phyloP scores from a whole-genome alignment of 2,329 filamentous ascomycete genomes.

The Cyphellophora attinorum region DNA sequence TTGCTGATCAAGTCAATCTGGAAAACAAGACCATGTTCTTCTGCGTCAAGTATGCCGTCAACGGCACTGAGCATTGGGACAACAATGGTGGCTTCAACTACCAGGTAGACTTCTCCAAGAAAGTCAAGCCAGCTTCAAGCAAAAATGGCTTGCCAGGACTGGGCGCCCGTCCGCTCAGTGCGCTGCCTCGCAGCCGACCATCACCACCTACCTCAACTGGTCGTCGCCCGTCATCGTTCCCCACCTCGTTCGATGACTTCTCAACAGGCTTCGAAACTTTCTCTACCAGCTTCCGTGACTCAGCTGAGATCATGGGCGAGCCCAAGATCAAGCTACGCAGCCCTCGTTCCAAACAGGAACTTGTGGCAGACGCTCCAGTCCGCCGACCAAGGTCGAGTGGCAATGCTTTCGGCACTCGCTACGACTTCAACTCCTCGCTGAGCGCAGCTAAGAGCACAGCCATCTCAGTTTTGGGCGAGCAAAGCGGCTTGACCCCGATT shows the following conservation, averaged over 20 bases:
- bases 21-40: constrained; percentile 89
- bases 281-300: constrained; percentile 43
- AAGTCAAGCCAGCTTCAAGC: constrained; percentile 47
- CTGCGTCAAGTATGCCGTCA: constrained; percentile 79
- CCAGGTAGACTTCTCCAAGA: constrained; percentile 86
- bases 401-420: constrained; percentile 80
- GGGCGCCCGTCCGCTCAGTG: constrained; percentile 40
- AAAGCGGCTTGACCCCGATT: constrained; percentile 17
- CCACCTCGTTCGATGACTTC: constrained; percentile 62
- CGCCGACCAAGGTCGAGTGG: constrained; percentile 44
- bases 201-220: constrained; percentile 45
- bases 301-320: constrained; percentile 57
- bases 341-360: constrained; percentile 52
- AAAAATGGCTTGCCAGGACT: constrained; percentile 38
- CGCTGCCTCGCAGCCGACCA: constrained; percentile 59
- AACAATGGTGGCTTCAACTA: constrained; percentile 84
- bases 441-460: constrained; percentile 63
- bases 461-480: constrained; percentile 17
- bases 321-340: constrained; percentile 61
- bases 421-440: constrained; percentile 91
- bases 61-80: constrained; percentile 85
- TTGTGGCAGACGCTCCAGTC: constrained; percentile 49
- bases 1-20: constrained; percentile 82
- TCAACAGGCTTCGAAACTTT: constrained; percentile 49
- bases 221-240: constrained; percentile 40